Evolutionary conservation across 495 filamentous ascomycete genomes (phyloP).

Genomic region (Massariosphaeria phaeospora): DNA sequence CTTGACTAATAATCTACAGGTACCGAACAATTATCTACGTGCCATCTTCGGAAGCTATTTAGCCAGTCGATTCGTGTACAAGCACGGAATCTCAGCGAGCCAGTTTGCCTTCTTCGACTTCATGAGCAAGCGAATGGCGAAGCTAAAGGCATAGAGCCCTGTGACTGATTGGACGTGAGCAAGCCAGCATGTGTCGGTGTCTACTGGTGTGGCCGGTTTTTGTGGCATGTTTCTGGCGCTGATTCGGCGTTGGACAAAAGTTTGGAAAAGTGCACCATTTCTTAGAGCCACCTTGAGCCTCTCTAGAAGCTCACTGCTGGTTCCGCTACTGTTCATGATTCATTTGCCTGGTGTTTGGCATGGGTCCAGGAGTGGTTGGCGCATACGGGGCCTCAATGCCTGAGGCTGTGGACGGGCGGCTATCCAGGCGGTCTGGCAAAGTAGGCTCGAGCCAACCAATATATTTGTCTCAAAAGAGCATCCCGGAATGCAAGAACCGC

Average conservation of each 20-base stretch:
- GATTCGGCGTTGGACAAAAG: constrained; percentile 9
- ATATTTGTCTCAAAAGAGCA: neutral
- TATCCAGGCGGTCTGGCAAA: constrained; percentile 11
- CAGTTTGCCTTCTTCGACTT: constrained; percentile 99
- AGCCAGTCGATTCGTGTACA: constrained; percentile 91
- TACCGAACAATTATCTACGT: constrained; percentile 86
- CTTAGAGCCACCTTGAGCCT: neutral
- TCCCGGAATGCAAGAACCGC: neutral
- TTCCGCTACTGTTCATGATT: neutral
- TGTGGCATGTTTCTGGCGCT: neutral
- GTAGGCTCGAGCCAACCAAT: neutral
- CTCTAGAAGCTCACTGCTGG: neutral
- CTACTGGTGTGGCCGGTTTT: neutral
- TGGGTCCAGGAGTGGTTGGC: constrained; percentile 3
- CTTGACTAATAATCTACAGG: constrained; percentile 42
- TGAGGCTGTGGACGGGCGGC: constrained; percentile 3
- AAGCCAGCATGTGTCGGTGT: neutral
- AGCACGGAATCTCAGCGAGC: constrained; percentile 84
- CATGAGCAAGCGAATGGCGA: constrained; percentile 41
- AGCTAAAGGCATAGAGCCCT: constrained; percentile 3
- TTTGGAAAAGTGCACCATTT: constrained; percentile 1
- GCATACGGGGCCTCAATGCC: neutral
- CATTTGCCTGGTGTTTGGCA: neutral
- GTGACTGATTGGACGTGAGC: neutral
- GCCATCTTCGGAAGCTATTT: constrained; percentile 95